Percentiles rank a stretch among this genome's conserved stretches.
Conservation (phyloP, 352 stramenopile species). For the Phytopythium kandeliae region DNA sequence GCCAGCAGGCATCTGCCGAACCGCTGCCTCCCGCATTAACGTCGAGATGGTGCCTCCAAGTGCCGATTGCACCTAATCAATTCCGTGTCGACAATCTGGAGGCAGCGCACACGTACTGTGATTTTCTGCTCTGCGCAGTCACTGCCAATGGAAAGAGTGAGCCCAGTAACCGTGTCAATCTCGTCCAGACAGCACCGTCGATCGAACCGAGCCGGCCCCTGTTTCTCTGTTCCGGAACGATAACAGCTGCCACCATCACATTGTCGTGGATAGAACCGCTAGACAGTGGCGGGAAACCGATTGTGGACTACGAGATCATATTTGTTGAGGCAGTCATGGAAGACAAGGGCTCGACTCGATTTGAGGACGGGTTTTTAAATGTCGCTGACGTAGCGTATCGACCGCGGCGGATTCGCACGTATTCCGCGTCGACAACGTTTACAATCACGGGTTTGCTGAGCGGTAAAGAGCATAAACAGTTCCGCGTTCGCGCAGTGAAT, state of each 20-base stretch:
- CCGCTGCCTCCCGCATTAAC: constrained; percentile 14
- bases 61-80: constrained; percentile 36
- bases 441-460: constrained; percentile 45
- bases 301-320: constrained; percentile 64
- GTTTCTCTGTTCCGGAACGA: constrained; percentile 37
- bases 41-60: constrained; percentile 53
- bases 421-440: constrained; percentile 26
- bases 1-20: not conserved
- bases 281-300: constrained; percentile 44
- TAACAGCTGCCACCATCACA: constrained; percentile 60
- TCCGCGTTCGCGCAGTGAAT: constrained; percentile 63
- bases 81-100: constrained; percentile 32
- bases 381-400: constrained; percentile 60
- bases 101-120: constrained; percentile 41
- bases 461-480: constrained; percentile 57
- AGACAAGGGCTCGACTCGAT: constrained; percentile 22
- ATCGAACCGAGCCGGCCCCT: constrained; percentile 33
- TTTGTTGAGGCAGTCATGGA: constrained; percentile 60
- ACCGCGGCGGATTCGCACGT: constrained; percentile 37
- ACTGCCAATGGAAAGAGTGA: constrained; percentile 51
- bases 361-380: constrained; percentile 29
- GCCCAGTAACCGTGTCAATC: constrained; percentile 34
- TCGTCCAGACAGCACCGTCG: constrained; percentile 23
- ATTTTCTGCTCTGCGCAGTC: constrained; percentile 40
- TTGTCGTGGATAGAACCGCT: constrained; percentile 56